Evolutionary conservation across 495 filamentous ascomycete genomes (phyloP), one percentile per base, ranked within the genome.

Genomic region (Aspergillus biplanus): DNA sequence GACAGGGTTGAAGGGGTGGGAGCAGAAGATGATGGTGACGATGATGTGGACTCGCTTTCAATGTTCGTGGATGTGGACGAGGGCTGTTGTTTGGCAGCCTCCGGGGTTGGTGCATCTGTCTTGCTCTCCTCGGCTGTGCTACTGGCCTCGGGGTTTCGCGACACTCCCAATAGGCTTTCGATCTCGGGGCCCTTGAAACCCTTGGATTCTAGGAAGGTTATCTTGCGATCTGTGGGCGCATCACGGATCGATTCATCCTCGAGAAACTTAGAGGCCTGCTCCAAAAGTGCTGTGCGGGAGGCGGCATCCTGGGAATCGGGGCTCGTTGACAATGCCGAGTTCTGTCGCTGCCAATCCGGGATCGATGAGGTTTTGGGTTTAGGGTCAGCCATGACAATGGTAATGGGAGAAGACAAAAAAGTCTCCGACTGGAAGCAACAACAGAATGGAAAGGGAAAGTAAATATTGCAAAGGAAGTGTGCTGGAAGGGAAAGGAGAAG

Each of bases 211-310:
- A 98, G 78, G 63, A 97, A 97, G 3, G 84, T 82, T 33, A 87
- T 79, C 76, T 97, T 95, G 73, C 86, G 86, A 56, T 91, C 89
- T 49, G 81, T 80, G 1, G 89, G 80, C 9, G 89, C 86, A 69
- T 89, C 79, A 34, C 85, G 84, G 50, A 97, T 90, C n/a, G 81
- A 82, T 7, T 90, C 87, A 59, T 93, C 90, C 47, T 90, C 78
- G n/a, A 98, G 85, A 70, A 97, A 97, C 59, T 81, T 87, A 37
- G 83, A 77, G 18, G 92, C 92, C 69, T 92, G 86, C 16, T 91
- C 85, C 16, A 94, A 69, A 11, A 89, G 80, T 32, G 79, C 69
- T 56, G 77, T 67, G 62, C 82, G 75, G 47, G 75, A 52, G 42
- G 67, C 6, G 27, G 52, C 33, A 21, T 49, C 52, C n/a, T 56